Evolutionary conservation across 768 basidiomycete genomes (phyloP), one percentile per base, ranked within the genome.

Genomic region (Porphyrellus cyaneotinctus): DNA sequence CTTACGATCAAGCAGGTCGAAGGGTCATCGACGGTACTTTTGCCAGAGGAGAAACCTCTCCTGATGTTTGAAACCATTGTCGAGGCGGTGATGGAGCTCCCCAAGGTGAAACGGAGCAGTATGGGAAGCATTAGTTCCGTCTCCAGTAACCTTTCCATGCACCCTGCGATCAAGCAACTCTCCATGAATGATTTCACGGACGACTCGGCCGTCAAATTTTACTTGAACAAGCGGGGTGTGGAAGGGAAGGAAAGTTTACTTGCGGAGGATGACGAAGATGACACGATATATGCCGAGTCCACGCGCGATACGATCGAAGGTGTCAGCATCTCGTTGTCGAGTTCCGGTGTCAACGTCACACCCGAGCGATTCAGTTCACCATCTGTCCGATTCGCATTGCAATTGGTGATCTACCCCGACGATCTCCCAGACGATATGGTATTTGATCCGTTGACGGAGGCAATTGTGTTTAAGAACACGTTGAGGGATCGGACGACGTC

Each of bases 101-200:
- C 90, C 6, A 90, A 88, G 58, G 90, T 99, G 49, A 97, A 97
- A 72, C 75, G 95, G 52, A 93, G 91, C 59, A 92, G 89, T 56
- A 83, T 97, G 49, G 91, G 93, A 35, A 95, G 91, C 66, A 95
- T 99, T 60, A 92, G 85, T 62, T 95, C 92, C n/a, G 76, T 99
- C 22, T 79, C 88, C 31, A 94, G 91, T 65, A 94, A 95, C 64
- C 76, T 98, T 24, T 90, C 88, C 4, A 87, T 91, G 82, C 91
- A 97, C 64, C 95, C 95, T 17, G 95, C 97, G 15, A 99, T 98
- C 70, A 86, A 83, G 64, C 91, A 89, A 66, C 74, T 98, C 36
- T 84, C 89, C 41, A 95, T 97, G 92, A 97, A 95, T 62, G 97
- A 98, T 66, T 98, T 95, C 65, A 90, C 90, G 38, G 97, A 99